phyloP scores from a whole-genome alignment of 331 rosid species.

The Quercus phellos region DNA sequence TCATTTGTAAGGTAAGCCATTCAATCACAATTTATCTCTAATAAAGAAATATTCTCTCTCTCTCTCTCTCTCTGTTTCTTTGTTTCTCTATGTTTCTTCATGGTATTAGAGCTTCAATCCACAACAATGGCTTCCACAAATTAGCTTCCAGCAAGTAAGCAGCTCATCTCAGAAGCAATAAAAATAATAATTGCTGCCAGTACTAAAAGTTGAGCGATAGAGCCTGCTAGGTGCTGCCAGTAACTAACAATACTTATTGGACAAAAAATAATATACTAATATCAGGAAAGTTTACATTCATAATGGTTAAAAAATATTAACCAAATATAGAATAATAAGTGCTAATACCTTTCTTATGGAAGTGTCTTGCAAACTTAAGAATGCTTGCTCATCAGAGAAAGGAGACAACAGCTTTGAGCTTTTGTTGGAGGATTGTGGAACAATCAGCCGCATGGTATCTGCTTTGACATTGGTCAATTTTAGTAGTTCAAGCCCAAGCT shows the following conservation, averaged over 20 bases:
- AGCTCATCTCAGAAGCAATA: background rate
- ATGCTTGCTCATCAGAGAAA: conserved; percentile 65
- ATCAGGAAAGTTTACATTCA: background rate
- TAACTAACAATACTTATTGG: background rate
- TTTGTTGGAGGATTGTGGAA: conserved; percentile 49
- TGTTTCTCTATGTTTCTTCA: no score
- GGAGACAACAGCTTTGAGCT: conserved; percentile 66
- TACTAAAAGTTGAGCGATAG: background rate
- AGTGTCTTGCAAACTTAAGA: conserved; percentile 55
- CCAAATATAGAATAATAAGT: conserved; percentile 2
- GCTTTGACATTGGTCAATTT: conserved; percentile 55
- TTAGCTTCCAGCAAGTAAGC: background rate
- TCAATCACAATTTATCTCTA: no score
- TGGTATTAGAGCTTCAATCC: no score
- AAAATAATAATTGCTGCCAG: background rate
- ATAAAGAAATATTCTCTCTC: no score
- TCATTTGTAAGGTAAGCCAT: no score
- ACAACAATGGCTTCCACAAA: no score
- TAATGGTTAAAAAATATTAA: background rate
- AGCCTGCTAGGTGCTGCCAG: background rate
- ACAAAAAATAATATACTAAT: background rate
- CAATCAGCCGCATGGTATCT: conserved; percentile 80
- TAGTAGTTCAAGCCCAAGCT: conserved; percentile 67
- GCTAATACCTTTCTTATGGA: conserved; percentile 56
- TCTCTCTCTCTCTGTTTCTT: no score